phyloP scores from a whole-genome alignment of 148 eudicot genomes.

The Arctostaphylos glauca region DNA sequence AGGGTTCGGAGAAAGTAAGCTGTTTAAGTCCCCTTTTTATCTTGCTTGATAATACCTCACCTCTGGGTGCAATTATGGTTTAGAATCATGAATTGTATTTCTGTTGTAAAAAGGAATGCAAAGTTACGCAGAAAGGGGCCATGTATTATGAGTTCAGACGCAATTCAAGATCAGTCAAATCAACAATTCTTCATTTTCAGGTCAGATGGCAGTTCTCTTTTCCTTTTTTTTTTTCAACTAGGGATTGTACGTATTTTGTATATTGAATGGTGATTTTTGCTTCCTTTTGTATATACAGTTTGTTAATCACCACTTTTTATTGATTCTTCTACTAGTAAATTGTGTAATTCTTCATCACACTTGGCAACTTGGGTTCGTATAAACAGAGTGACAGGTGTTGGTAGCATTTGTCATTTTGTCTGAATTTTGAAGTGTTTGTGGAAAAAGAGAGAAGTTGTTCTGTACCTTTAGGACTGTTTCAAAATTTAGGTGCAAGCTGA shows the following conservation, averaged over 20 bases:
- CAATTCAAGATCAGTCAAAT: conserved; percentile 75
- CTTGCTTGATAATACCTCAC: background rate
- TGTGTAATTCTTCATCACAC: background rate
- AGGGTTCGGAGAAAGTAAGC: conserved; percentile 59
- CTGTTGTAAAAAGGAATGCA: conserved; percentile 50
- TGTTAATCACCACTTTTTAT: background rate
- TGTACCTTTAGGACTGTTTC: background rate
- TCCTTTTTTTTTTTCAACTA: background rate
- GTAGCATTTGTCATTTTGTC: background rate
- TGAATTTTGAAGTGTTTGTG: background rate
- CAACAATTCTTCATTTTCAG: conserved; percentile 89
- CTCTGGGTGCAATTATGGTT: background rate
- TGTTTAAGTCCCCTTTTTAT: conserved; percentile 1
- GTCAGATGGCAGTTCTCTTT: conserved; percentile 24
- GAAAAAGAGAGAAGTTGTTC: background rate
- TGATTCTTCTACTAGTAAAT: background rate
- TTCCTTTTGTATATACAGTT: background rate
- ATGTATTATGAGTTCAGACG: conserved; percentile 63
- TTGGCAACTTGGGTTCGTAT: background rate
- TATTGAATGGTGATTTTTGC: conserved; percentile 5
- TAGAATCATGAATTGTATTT: background rate
- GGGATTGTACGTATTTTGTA: background rate
- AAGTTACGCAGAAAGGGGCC: conserved; percentile 50
- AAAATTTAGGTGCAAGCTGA: background rate
- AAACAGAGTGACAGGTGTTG: background rate